Base-by-base conservation (phyloP, 2,329 filamentous ascomycete species). In the Colletotrichum endophyticum region DNA sequence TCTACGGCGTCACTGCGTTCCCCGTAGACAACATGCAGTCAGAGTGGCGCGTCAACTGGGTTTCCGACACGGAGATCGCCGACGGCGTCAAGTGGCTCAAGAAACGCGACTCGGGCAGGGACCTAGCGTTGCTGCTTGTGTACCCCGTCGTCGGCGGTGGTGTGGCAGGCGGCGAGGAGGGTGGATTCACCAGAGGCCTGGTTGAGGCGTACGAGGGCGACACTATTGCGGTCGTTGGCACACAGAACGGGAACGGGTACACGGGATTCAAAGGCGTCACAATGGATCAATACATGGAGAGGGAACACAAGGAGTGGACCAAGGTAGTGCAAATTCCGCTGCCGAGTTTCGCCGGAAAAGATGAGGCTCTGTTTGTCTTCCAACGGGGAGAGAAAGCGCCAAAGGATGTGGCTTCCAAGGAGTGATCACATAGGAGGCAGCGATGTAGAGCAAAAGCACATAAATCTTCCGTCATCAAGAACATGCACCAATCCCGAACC, bases 271-370 rank as follows among this genome's bases (percentile, higher is more conserved):
- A 86, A 70, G 87, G 89, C 78, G 85, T 89, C 83, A 92, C 89
- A 28, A 91, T 95, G 82, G 92, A 93, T 79, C 89, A 92, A 80
- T 95, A 92, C 86, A 92, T 95, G 85, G 89, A 84, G 76, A 85
- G 83, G 64, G 90, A 93, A 81, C 88, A 91, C 79, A 82, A 81
- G 30, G 87, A 86, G 2, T 95, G 92, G 90, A 87, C 88, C 66
- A 89, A 90, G 82, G 87, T 91, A 4, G 88, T 91, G 16, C 92
- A 94, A 85, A 87, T 95, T 77, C 89, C 94, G 6, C 82, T 96
- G 81, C 94, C 94, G 27, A 95, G 93, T 82, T 95, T 95, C 84
- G 91, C 93, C 4, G 94, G 92, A 32, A 95, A 95, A 83, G 94
- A 96, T 80, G 94, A 96, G 84, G 94, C 92, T 0, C 81, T 95